A percentile compares a stretch with the other conserved stretches of the same genome.
Evolutionary conservation across 139 green algal species (phyloP).

Genomic region (Coelastrella sp.): DNA sequence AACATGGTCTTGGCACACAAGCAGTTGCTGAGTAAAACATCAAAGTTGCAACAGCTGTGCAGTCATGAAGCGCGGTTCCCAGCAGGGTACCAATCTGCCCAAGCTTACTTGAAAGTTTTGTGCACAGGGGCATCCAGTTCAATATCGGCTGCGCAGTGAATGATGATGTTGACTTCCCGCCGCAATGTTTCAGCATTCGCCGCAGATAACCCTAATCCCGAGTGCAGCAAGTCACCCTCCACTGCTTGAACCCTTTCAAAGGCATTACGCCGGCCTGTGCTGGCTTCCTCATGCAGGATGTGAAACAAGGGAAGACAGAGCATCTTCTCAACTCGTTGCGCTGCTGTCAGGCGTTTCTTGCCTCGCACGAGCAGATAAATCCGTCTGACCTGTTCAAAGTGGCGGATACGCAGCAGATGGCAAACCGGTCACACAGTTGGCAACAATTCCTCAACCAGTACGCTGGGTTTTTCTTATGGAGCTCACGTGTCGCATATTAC

Average conservation of each 20-base stretch:
- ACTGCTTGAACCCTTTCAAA: constrained; percentile 15
- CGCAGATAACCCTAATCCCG: neutral
- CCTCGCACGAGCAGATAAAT: constrained; percentile 42
- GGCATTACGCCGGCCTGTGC: neutral
- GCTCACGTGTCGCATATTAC: too few relatives aligned
- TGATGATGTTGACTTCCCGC: neutral
- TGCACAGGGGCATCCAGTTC: constrained; percentile 29
- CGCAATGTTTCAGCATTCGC: neutral
- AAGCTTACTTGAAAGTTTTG: neutral
- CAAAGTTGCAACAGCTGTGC: neutral
- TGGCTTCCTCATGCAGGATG: constrained; percentile 21
- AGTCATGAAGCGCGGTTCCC: too few relatives aligned
- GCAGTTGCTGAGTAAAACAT: neutral
- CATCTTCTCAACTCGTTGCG: constrained; percentile 30
- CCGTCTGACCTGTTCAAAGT: constrained; percentile 36
- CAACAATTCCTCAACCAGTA: too few relatives aligned
- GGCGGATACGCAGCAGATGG: too few relatives aligned
- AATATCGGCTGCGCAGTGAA: constrained; percentile 36
- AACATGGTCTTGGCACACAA: too few relatives aligned
- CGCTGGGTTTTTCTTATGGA: too few relatives aligned
- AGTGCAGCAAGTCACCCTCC: constrained; percentile 6
- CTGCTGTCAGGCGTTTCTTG: constrained; percentile 25
- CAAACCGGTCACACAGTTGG: too few relatives aligned
- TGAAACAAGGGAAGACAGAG: constrained; percentile 11
- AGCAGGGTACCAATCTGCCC: too few relatives aligned